phyloP scores from a whole-genome alignment of 2,329 filamentous ascomycete genomes.

The Pestalotiopsis sp. region DNA sequence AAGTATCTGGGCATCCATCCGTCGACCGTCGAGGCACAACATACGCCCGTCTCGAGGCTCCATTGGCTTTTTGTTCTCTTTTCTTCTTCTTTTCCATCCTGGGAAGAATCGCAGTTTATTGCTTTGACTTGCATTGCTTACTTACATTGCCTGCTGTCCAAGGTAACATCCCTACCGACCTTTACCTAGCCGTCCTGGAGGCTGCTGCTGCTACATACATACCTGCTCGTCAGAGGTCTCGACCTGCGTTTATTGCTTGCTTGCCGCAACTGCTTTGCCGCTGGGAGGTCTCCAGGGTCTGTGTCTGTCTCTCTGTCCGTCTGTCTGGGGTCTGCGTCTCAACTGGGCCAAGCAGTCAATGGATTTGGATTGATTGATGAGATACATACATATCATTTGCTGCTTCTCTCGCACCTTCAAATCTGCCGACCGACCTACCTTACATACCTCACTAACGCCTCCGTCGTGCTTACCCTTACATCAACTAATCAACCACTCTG shows the following conservation, averaged over 20 bases:
- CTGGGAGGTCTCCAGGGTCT: background rate
- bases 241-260: no score
- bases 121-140: slow-evolving; percentile 7
- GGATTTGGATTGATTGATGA: background rate
- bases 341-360: no score
- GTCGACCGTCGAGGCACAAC: slow-evolving; percentile 21
- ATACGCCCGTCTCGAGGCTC: background rate
- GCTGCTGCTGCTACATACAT: background rate
- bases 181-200: slow-evolving; percentile 13
- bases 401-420: background rate
- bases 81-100: background rate
- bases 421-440: background rate
- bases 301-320: background rate
- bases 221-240: no score
- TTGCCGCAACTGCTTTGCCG: background rate
- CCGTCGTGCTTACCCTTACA: slow-evolving; percentile 5
- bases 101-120: slow-evolving; percentile 15
- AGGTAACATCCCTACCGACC: no score
- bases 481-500: slow-evolving; percentile 1
- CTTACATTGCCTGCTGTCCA: no score
- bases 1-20: slow-evolving; percentile 28
- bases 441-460: background rate
- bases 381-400: background rate
- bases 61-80: slow-evolving; percentile 1
- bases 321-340: background rate